Percentiles rank a stretch among this genome's conserved stretches.
Conservation (phyloP, 2,329 filamentous ascomycete species). For the Aspergillus sclerotialis region DNA sequence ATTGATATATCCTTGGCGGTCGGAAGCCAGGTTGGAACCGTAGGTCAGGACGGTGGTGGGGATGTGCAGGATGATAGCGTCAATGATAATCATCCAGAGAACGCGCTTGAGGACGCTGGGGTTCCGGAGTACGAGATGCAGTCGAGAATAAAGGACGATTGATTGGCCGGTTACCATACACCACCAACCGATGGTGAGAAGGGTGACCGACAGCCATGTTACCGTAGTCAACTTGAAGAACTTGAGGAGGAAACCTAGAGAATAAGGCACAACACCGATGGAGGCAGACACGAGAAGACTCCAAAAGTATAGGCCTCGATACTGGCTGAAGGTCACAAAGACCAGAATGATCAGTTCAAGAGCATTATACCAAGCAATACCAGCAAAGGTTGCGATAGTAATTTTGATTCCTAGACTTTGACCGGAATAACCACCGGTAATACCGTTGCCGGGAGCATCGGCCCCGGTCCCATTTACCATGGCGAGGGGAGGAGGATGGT, state of each 20-base stretch:
- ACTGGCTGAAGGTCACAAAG: constrained; percentile 42
- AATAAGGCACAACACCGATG: constrained; percentile 39
- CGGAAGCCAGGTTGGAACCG: constrained; percentile 31
- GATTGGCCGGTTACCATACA: constrained; percentile 44
- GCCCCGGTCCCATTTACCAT: constrained; percentile 16
- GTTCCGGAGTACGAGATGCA: constrained; percentile 40
- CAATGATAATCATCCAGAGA: constrained; percentile 40
- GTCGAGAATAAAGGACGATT: constrained; percentile 44
- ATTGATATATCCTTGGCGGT: constrained; percentile 16
- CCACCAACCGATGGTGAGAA: constrained; percentile 42
- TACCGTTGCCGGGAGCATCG: constrained; percentile 29
- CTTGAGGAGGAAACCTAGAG: constrained; percentile 42
- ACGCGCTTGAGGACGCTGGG: constrained; percentile 34
- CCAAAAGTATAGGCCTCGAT: constrained; percentile 46
- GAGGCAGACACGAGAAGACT: constrained; percentile 39
- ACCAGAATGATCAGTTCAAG: constrained; percentile 43
- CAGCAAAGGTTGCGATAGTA: constrained; percentile 40
- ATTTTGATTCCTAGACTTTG: constrained; percentile 32
- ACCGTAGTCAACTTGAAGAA: constrained; percentile 34
- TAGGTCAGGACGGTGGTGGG: constrained; percentile 41
- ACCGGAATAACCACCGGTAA: constrained; percentile 31
- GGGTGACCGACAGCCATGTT: constrained; percentile 33
- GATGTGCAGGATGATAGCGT: constrained; percentile 38
- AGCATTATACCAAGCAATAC: constrained; percentile 45
- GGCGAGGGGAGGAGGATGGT: constrained; percentile 5